Evolutionary conservation across 2,329 filamentous ascomycete genomes (phyloP).

Genomic region (Colletotrichum costaricense): DNA sequence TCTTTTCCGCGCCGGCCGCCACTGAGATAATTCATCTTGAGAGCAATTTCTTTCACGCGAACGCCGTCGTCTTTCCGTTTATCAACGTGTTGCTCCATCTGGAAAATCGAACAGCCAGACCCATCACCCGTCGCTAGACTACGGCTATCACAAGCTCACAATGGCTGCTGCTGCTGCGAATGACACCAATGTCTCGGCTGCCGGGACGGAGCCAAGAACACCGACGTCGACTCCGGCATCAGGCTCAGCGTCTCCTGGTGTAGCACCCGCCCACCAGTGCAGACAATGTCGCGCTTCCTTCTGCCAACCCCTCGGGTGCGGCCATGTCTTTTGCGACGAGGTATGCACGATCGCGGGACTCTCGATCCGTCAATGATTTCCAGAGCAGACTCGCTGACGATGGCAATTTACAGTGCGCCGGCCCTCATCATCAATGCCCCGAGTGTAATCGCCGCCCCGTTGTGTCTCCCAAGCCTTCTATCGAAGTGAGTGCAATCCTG

Average conservation of each 20-base stretch:
- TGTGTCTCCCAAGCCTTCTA: background rate
- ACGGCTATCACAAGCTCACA: no score
- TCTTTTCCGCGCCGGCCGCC: background rate
- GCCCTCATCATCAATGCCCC: background rate
- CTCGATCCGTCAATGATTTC: background rate
- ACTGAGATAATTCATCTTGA: background rate
- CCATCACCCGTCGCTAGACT: background rate
- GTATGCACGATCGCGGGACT: background rate
- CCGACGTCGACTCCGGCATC: background rate
- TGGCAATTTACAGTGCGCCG: background rate
- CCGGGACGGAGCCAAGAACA: conserved; percentile 1
- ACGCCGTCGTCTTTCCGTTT: background rate
- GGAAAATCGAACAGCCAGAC: background rate
- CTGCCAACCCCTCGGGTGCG: conserved; percentile 16
- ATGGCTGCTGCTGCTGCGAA: background rate
- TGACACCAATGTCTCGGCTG: background rate
- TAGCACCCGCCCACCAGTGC: conserved; percentile 13
- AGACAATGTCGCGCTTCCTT: conserved; percentile 9
- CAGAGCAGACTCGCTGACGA: background rate
- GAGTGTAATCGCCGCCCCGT: background rate
- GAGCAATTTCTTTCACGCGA: background rate
- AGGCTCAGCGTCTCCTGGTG: background rate
- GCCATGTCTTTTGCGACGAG: conserved; percentile 24
- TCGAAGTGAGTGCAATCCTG: background rate
- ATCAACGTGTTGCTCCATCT: background rate